Evolutionary conservation across 495 filamentous ascomycete genomes (phyloP).

Genomic region (Tuber magnatum): DNA sequence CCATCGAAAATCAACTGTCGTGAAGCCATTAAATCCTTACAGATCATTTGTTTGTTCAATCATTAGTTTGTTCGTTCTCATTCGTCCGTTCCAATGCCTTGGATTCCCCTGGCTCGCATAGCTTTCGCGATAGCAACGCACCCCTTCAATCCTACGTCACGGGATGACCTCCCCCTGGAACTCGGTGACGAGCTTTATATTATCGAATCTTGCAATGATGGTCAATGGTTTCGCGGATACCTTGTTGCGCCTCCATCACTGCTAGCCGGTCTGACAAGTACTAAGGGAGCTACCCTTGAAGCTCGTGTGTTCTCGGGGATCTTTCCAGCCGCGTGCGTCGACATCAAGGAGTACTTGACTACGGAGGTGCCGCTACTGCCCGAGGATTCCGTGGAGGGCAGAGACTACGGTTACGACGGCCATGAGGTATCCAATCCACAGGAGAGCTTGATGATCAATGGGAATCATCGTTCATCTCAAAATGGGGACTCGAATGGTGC

Average conservation of each 20-base stretch:
- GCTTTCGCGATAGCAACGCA: conserved; percentile 93
- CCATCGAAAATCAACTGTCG: background rate
- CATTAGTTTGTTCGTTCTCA: conserved; percentile 19
- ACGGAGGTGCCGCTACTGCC: conserved; percentile 60
- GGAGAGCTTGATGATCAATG: conserved; percentile 25
- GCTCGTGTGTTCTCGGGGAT: conserved; percentile 94
- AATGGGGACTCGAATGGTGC: conserved; percentile 21
- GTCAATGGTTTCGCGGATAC: conserved; percentile 90
- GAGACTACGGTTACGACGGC: conserved; percentile 43
- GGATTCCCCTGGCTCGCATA: conserved; percentile 92
- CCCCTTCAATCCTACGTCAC: conserved; percentile 76
- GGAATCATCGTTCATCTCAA: background rate
- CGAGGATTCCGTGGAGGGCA: conserved; percentile 28
- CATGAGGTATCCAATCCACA: conserved; percentile 38
- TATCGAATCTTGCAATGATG: conserved; percentile 82
- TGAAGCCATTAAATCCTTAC: background rate
- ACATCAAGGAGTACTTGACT: conserved; percentile 48
- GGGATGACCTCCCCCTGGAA: conserved; percentile 91
- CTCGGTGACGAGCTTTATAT: conserved; percentile 98
- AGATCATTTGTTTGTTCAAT: conserved; percentile 13
- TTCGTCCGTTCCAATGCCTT: conserved; percentile 61
- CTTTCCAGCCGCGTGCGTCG: conserved; percentile 89
- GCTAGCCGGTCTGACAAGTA: conserved; percentile 82
- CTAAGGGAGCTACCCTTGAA: conserved; percentile 87
- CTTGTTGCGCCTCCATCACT: conserved; percentile 88